phyloP scores from a whole-genome alignment of 2,329 filamentous ascomycete genomes.

The Beauveria pseudobassiana region DNA sequence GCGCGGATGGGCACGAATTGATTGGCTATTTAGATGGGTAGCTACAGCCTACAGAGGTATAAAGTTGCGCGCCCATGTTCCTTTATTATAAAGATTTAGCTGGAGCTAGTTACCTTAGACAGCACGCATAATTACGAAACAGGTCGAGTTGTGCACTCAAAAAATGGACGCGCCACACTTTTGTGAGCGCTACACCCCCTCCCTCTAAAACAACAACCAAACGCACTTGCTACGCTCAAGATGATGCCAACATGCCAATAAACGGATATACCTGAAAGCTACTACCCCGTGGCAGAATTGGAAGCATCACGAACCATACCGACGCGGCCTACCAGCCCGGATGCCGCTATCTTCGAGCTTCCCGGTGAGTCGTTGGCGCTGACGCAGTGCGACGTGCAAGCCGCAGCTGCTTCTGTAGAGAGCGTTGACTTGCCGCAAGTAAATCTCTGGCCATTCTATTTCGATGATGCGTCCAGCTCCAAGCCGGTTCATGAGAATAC shows the following conservation, averaged over 20 bases:
- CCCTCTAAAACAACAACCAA: no score
- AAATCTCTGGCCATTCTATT: constrained; percentile 25
- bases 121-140: no score
- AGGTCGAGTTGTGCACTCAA: no score
- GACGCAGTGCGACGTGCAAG: not conserved
- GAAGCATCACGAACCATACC: not conserved
- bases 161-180: no score
- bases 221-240: not conserved
- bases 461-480: constrained; percentile 16
- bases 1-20: not conserved
- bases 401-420: not conserved
- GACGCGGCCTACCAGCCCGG: not conserved
- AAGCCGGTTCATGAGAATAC: not conserved
- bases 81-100: no score
- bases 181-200: no score
- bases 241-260: not conserved
- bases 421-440: constrained; percentile 8
- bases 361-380: constrained; percentile 20
- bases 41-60: not conserved
- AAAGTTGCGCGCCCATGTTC: not conserved
- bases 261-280: not conserved
- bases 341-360: constrained; percentile 26
- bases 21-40: no score
- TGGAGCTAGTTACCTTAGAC: no score
- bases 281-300: not conserved